Conservation (phyloP, 805 yeast genomes). For the Kuraishia hungarica region DNA sequence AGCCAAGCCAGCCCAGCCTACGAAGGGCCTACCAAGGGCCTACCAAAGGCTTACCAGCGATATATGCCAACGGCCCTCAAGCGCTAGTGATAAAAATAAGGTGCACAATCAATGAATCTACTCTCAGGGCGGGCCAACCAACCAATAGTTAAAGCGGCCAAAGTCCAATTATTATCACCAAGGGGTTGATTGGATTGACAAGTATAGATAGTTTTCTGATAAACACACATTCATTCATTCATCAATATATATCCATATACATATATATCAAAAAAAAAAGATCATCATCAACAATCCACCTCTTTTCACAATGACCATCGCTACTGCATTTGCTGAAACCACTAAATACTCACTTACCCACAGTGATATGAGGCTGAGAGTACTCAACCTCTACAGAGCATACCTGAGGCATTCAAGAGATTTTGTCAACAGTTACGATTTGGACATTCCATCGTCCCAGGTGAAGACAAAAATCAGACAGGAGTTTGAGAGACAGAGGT, state of each 20-base stretch:
- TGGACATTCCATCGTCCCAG: slow-evolving; percentile 70
- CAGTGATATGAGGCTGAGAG: slow-evolving; percentile 54
- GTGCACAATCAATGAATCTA: background rate
- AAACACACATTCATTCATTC: background rate
- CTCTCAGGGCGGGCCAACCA: no score
- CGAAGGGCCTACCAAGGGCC: no score
- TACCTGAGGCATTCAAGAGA: slow-evolving; percentile 50
- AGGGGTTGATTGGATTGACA: background rate
- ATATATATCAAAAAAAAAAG: no score
- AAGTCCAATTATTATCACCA: background rate
- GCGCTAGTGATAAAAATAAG: background rate
- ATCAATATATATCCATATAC: no score
- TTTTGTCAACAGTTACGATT: slow-evolving; percentile 53
- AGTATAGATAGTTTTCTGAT: no score
- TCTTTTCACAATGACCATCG: slow-evolving; percentile 36
- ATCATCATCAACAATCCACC: background rate
- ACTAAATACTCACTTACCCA: slow-evolving; percentile 57
- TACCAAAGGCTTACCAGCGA: no score
- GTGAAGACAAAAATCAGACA: slow-evolving; percentile 82
- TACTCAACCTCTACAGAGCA: slow-evolving; percentile 64
- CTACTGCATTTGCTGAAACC: slow-evolving; percentile 81
- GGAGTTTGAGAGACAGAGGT: slow-evolving; percentile 81
- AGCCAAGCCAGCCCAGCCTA: no score
- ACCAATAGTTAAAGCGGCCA: background rate
- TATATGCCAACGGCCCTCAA: background rate